Evolutionary conservation across 2,329 filamentous ascomycete genomes (phyloP).

Genomic region (Clonostachys solani): DNA sequence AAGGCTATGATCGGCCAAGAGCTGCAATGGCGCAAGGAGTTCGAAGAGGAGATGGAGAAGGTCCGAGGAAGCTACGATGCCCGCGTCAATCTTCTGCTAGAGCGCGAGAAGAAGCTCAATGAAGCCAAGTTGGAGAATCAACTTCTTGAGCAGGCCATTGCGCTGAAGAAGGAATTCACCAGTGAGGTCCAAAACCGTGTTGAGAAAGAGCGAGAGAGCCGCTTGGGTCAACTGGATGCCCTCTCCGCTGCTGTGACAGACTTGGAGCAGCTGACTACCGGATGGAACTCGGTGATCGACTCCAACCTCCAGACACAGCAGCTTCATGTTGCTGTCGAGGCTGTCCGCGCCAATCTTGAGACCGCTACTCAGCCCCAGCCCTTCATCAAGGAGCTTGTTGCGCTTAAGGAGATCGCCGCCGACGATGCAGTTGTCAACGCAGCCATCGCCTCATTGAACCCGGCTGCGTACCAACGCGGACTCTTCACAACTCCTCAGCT

Average conservation of each 20-base stretch:
- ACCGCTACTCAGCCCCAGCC: conserved; percentile 68
- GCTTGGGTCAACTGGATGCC: conserved; percentile 80
- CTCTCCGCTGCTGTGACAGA: conserved; percentile 74
- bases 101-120: conserved; percentile 73
- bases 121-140: conserved; percentile 81
- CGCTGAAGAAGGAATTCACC: conserved; percentile 81
- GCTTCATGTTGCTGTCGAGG: conserved; percentile 91
- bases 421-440: conserved; percentile 85
- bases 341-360: conserved; percentile 79
- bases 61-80: conserved; percentile 75
- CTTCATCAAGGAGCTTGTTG: conserved; percentile 89
- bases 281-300: conserved; percentile 90
- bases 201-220: conserved; percentile 81
- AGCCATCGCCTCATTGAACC: conserved; percentile 95
- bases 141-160: conserved; percentile 85
- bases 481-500: conserved; percentile 80
- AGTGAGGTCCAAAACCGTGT: conserved; percentile 75
- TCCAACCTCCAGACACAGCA: conserved; percentile 91
- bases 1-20: conserved; percentile 78
- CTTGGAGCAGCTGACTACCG: conserved; percentile 80
- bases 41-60: conserved; percentile 78
- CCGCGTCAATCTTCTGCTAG: conserved; percentile 73
- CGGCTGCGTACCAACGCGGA: conserved; percentile 86
- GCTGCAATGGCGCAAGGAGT: conserved; percentile 79
- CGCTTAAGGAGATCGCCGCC: conserved; percentile 84